Conservation (phyloP, 768 basidiomycete species). For the Lactarius akahatsu region DNA sequence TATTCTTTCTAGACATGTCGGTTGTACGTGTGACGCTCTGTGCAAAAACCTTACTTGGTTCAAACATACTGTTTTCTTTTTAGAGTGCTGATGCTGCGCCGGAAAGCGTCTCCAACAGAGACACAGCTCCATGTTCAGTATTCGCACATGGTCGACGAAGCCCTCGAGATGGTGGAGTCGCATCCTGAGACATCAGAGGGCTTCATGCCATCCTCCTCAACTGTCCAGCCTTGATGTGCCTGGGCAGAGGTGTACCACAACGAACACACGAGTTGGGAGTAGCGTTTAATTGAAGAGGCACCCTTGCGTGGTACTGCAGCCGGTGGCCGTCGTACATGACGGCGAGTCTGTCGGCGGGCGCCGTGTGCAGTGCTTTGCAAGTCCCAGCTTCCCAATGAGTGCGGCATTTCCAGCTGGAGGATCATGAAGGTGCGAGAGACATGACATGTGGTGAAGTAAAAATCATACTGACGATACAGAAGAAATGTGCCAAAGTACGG, state of each 20-base stretch:
- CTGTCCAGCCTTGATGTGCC: constrained; percentile 2
- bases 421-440: constrained; percentile 18
- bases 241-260: background rate
- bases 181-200: background rate
- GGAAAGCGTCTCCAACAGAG: constrained; percentile 24
- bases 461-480: constrained; percentile 25
- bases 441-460: constrained; percentile 9
- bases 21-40: constrained; percentile 12
- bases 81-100: constrained; percentile 28
- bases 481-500: constrained; percentile 20
- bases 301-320: constrained; percentile 11
- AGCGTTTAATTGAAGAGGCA: background rate
- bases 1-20: constrained; percentile 22
- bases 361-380: constrained; percentile 8
- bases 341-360: background rate
- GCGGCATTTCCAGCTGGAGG: background rate
- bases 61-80: background rate
- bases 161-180: constrained; percentile 17
- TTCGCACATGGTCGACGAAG: constrained; percentile 23
- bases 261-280: background rate
- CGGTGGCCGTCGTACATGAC: constrained; percentile 3
- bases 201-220: background rate
- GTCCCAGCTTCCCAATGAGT: background rate
- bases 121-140: constrained; percentile 9
- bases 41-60: background rate